phyloP scores from a whole-genome alignment of 2,329 filamentous ascomycete species.

The Pezizomycotina sp. region DNA sequence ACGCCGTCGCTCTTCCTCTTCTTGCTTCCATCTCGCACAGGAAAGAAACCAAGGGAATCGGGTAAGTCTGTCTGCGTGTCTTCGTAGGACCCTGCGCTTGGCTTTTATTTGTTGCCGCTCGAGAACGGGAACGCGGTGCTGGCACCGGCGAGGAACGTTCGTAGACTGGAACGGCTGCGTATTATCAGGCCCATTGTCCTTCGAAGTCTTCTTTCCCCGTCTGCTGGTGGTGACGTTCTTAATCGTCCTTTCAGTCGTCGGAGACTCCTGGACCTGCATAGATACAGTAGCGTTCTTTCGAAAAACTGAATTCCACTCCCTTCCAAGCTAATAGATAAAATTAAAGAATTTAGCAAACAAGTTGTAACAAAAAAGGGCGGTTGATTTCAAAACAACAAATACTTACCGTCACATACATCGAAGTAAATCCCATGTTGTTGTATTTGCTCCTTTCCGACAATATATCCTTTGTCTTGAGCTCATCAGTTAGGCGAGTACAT shows the following conservation, averaged over 20 bases:
- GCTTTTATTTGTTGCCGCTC: conserved; percentile 24
- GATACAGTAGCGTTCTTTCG: conserved; percentile 24
- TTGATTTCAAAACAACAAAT: conserved; percentile 21
- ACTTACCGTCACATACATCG: conserved; percentile 54
- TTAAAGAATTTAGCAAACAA: conserved; percentile 1
- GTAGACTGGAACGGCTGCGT: conserved; percentile 44
- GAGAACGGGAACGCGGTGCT: conserved; percentile 30
- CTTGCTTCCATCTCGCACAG: conserved; percentile 25
- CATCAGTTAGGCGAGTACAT: conserved; percentile 68
- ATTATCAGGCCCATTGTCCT: conserved; percentile 27
- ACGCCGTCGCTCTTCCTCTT: conserved; percentile 24
- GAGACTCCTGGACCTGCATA: conserved; percentile 24
- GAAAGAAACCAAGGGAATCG: conserved; percentile 13
- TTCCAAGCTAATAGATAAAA: conserved; percentile 29
- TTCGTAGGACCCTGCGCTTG: conserved; percentile 13
- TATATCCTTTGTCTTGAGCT: conserved; percentile 55
- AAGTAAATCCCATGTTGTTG: conserved; percentile 49
- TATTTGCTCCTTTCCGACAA: conserved; percentile 53
- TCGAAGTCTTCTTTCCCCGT: conserved; percentile 24
- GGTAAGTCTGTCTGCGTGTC: conserved; percentile 23
- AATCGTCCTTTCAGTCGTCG: conserved; percentile 28
- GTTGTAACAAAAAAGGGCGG: conserved; percentile 10
- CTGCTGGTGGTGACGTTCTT: conserved; percentile 28
- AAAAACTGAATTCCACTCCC: conserved; percentile 12
- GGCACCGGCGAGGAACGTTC: conserved; percentile 48